Evolutionary conservation across 441 rosid species (phyloP).

Genomic region (Erodium trifolium): DNA sequence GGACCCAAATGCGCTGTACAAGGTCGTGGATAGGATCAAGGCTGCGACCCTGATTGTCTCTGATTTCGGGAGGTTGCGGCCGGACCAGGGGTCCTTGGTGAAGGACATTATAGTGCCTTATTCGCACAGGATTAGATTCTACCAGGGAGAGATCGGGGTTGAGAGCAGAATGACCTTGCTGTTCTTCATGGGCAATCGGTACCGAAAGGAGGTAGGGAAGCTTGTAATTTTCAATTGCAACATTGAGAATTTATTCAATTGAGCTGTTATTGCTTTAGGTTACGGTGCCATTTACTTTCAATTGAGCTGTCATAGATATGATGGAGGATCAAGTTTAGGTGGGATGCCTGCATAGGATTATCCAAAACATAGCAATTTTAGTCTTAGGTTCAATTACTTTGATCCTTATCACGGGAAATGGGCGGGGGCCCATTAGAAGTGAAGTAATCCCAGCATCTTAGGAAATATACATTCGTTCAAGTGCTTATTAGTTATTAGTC

Average conservation of each 20-base stretch:
- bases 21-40: conserved; percentile 55
- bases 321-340: too few relatives aligned
- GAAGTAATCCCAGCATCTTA: too few relatives aligned
- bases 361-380: too few relatives aligned
- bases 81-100: conserved; percentile 77
- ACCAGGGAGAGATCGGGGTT: conserved; percentile 54
- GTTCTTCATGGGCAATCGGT: conserved; percentile 97
- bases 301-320: background rate
- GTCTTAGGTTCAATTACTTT: too few relatives aligned
- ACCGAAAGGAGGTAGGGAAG: conserved; percentile 63
- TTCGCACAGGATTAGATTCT: conserved; percentile 66
- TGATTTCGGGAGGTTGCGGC: conserved; percentile 73
- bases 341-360: too few relatives aligned
- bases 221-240: background rate
- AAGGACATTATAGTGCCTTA: conserved; percentile 91
- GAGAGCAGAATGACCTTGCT: conserved; percentile 54
- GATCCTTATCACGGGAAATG: too few relatives aligned
- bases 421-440: too few relatives aligned
- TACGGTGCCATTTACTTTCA: background rate
- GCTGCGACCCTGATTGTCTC: conserved; percentile 56
- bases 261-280: background rate
- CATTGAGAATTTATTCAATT: background rate
- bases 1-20: conserved; percentile 79
- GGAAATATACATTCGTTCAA: too few relatives aligned
- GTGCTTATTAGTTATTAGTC: too few relatives aligned